A percentile compares a stretch with the other conserved stretches of the same genome.
Evolutionary conservation across 768 basidiomycete genomes (phyloP).

Genomic region (Wakefieldia striispora): DNA sequence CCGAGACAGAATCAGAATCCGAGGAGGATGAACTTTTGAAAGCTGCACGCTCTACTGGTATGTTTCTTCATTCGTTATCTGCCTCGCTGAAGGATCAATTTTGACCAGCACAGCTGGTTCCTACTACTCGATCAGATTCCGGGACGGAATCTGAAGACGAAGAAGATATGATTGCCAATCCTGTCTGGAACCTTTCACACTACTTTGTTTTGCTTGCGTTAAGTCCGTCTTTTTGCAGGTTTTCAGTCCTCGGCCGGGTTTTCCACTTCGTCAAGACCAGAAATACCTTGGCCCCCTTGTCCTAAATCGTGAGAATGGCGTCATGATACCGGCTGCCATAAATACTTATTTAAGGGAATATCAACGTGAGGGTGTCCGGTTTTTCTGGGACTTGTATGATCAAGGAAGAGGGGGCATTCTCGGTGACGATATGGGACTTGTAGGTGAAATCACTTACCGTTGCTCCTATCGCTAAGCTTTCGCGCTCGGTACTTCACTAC

Average conservation of each 20-base stretch:
- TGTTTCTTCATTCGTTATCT: constrained; percentile 15
- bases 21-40: constrained; percentile 22
- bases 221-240: constrained; percentile 26
- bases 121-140: constrained; percentile 24
- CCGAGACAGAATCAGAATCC: constrained; percentile 48
- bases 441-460: constrained; percentile 26
- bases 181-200: constrained; percentile 19
- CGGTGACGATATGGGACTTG: constrained; percentile 95
- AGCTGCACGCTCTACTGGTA: constrained; percentile 10
- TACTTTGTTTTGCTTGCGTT: background rate
- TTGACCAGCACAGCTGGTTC: constrained; percentile 1
- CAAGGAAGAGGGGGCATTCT: constrained; percentile 74
- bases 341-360: constrained; percentile 90
- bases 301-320: constrained; percentile 45
- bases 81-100: background rate
- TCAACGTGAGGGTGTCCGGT: constrained; percentile 82
- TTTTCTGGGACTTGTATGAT: constrained; percentile 73
- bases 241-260: constrained; percentile 51
- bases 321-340: constrained; percentile 64
- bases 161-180: constrained; percentile 29
- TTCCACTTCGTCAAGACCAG: constrained; percentile 48
- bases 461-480: background rate
- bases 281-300: constrained; percentile 43
- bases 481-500: background rate
- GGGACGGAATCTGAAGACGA: constrained; percentile 48